A percentile compares a stretch with the other conserved stretches of the same genome.
These are phyloP conservation scores for Globisporangium paroecandrum DNA, from an alignment of 352 stramenopile genomes.

Conservation along the genomic window DNA sequence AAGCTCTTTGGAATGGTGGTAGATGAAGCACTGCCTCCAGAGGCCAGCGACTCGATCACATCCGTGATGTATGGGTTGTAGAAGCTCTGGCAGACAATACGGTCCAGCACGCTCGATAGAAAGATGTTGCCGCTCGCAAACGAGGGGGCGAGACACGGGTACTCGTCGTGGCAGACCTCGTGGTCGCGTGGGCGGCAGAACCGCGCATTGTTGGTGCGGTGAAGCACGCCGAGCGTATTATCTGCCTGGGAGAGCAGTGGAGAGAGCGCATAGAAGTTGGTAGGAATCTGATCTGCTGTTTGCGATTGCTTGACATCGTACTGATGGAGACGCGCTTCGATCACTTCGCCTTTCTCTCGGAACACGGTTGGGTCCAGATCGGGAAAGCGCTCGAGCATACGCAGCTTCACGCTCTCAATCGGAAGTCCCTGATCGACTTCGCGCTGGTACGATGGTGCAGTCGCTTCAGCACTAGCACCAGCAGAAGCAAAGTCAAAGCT, in stretches of 20 bases:
- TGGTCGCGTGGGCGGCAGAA: slow-evolving; percentile 51
- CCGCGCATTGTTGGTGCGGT: slow-evolving; percentile 44
- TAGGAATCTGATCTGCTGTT: not conserved
- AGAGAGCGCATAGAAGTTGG: not conserved
- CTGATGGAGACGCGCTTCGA: slow-evolving; percentile 34
- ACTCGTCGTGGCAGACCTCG: slow-evolving; percentile 38
- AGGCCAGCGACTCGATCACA: slow-evolving; percentile 47
- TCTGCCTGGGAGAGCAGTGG: not conserved
- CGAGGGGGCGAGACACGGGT: slow-evolving; percentile 48
- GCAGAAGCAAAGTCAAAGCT: slow-evolving; percentile 9
- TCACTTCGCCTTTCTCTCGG: slow-evolving; percentile 28
- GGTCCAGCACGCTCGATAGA: slow-evolving; percentile 53
- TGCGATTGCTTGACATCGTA: slow-evolving; percentile 25
- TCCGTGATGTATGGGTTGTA: slow-evolving; percentile 80
- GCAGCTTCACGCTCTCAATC: slow-evolving; percentile 51
- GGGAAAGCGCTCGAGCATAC: slow-evolving; percentile 49
- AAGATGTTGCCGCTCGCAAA: slow-evolving; percentile 59
- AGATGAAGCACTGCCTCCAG: slow-evolving; percentile 19
- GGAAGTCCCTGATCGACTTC: slow-evolving; percentile 52
- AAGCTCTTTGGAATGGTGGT: not conserved
- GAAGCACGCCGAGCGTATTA: slow-evolving; percentile 42
- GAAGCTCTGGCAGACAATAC: slow-evolving; percentile 71
- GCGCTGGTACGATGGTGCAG: slow-evolving; percentile 28
- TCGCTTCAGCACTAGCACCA: not conserved
- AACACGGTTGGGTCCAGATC: slow-evolving; percentile 47